Evolutionary conservation across 805 yeast genomes (phyloP).

Genomic region (Ogataea haglerorum): DNA sequence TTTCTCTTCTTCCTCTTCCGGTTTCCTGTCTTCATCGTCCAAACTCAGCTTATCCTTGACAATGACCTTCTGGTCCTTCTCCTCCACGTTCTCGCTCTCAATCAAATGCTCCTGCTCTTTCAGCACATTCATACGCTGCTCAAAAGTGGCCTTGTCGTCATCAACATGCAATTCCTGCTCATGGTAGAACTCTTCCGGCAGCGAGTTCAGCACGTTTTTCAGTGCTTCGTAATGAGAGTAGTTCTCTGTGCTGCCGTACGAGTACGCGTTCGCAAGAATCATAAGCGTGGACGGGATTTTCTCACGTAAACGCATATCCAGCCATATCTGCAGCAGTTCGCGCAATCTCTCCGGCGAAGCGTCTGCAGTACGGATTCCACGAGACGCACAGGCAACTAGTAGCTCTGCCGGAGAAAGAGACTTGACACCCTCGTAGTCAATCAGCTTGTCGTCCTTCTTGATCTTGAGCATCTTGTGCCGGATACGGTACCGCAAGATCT

Average conservation of each 20-base stretch:
- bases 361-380: constrained; percentile 83
- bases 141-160: constrained; percentile 59
- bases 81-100: constrained; percentile 86
- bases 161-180: constrained; percentile 88
- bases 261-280: constrained; percentile 80
- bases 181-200: constrained; percentile 94
- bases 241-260: constrained; percentile 69
- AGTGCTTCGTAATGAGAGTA: constrained; percentile 73
- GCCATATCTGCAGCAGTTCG: constrained; percentile 78
- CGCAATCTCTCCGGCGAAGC: constrained; percentile 75
- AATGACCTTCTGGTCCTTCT: constrained; percentile 54
- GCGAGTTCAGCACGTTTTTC: constrained; percentile 79
- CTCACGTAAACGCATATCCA: constrained; percentile 80
- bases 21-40: constrained; percentile 41
- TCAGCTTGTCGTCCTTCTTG: constrained; percentile 85
- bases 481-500: constrained; percentile 83
- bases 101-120: constrained; percentile 81
- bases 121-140: constrained; percentile 66
- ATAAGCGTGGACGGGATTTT: constrained; percentile 86
- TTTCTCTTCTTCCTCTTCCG: neutral
- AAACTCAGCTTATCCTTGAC: constrained; percentile 61
- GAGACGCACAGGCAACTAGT: constrained; percentile 84
- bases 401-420: constrained; percentile 77
- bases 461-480: constrained; percentile 84
- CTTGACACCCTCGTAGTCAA: constrained; percentile 90